Base-by-base conservation (phyloP, 768 basidiomycete genomes). In the Termitomyces sp. region DNA sequence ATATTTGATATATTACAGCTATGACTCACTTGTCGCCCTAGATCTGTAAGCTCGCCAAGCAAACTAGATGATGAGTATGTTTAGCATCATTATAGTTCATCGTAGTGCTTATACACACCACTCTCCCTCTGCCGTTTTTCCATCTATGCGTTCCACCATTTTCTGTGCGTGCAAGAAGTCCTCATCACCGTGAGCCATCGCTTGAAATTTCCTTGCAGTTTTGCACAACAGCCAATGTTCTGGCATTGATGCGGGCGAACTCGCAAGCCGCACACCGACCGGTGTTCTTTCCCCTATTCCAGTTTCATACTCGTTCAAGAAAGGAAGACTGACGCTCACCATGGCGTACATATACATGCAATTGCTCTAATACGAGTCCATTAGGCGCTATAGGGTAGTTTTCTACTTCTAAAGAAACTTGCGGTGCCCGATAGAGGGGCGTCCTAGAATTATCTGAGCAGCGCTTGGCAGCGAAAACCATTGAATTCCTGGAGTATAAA, bases 301-400 rank as follows among this genome's bases (percentile, higher is more conserved):
- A 15, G 47, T 23, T 26, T 26, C 37, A 23, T 6, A 8, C 23
- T 7, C 5, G 21, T 26, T 26, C 23, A 30, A 10, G 9, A 15
- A 15, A 28, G 1, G 19, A 21, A 12, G 42, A 10, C 15, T 43
- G 11, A 11, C 3, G 9, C 82, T 48, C 55, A 88, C 89, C 89
- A 67, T 91, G 89, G 26, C 89, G 77, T 4, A 87, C 80, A 64
- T 83, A 91, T 40, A 90, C 69, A 66, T 91, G 86, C 11, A 91
- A 86, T 66, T 90, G 89, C 65, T 86, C 78, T 41, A 91, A 72
- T 61, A 74, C 57, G 17, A 91, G 73, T 26, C 71, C 78, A 1
- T 68, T 56, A 1, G 88, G 88, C 0, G 84, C 78, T 35, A 74
- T 66, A 3, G 84, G 81, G 64, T 91, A 91, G 8, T 70, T 70